phyloP scores from a whole-genome alignment of 371 early-diverging fungal genomes.

The Zychaea mexicana region DNA sequence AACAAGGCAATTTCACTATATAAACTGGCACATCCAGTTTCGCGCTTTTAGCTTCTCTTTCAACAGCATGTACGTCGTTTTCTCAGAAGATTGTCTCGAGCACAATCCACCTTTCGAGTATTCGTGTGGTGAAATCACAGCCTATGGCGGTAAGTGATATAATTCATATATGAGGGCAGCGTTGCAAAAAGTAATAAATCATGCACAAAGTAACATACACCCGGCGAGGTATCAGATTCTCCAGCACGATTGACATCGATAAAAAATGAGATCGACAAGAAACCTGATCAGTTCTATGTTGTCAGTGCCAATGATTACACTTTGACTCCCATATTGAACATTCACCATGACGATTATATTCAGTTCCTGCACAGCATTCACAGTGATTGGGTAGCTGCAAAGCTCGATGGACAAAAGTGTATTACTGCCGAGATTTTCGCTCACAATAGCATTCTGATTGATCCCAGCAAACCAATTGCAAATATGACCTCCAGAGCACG shows the following conservation, averaged over 20 bases:
- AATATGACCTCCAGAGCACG: constrained; percentile 12
- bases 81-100: constrained; percentile 36
- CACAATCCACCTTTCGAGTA: constrained; percentile 45
- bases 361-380: constrained; percentile 60
- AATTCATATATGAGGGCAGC: too few relatives aligned
- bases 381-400: constrained; percentile 58
- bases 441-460: constrained; percentile 33
- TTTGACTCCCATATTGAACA: constrained; percentile 53
- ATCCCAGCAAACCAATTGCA: not conserved
- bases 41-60: not conserved
- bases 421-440: constrained; percentile 63
- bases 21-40: too few relatives aligned
- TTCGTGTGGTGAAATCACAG: constrained; percentile 29
- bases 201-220: not conserved
- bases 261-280: constrained; percentile 26
- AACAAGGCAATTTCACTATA: too few relatives aligned
- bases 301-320: constrained; percentile 53
- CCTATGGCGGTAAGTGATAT: constrained; percentile 43
- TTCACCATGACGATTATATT: constrained; percentile 63
- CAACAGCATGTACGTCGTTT: constrained; percentile 43
- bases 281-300: constrained; percentile 31
- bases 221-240: constrained; percentile 28
- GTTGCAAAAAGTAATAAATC: not conserved
- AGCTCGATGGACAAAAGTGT: constrained; percentile 55
- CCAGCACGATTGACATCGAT: constrained; percentile 42